Evolutionary conservation across 2,329 filamentous ascomycete species (phyloP).

Genomic region (Colletotrichum neosansevieriae): DNA sequence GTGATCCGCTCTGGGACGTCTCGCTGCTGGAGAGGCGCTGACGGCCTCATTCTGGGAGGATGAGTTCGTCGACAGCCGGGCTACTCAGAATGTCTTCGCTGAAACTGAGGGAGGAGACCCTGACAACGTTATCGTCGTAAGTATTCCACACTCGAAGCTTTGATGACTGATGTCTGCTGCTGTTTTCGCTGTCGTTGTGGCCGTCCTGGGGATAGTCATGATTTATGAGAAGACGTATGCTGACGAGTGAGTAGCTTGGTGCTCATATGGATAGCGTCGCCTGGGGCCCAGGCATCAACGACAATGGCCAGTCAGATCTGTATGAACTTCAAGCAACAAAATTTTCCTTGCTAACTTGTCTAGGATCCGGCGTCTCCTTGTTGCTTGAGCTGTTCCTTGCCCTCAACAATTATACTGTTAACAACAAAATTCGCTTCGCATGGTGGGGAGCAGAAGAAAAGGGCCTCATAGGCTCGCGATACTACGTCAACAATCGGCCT

Average conservation of each 20-base stretch:
- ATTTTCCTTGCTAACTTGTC: background rate
- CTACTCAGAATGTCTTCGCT: slow-evolving; percentile 59
- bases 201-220: no score
- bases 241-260: slow-evolving; percentile 46
- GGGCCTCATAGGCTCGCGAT: slow-evolving; percentile 51
- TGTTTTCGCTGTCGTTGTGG: fast-evolving
- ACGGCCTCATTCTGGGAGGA: slow-evolving; percentile 52
- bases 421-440: slow-evolving; percentile 54
- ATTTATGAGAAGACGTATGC: background rate
- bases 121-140: slow-evolving; percentile 53
- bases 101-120: slow-evolving; percentile 59
- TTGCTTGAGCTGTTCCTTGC: slow-evolving; percentile 56
- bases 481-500: slow-evolving; percentile 53
- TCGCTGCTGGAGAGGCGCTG: slow-evolving; percentile 50
- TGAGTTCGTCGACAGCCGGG: slow-evolving; percentile 51
- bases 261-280: slow-evolving; percentile 59
- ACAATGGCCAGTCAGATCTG: slow-evolving; percentile 50
- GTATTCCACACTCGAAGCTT: background rate
- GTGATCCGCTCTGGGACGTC: slow-evolving; percentile 46
- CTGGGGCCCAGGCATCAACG: slow-evolving; percentile 59
- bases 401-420: slow-evolving; percentile 51
- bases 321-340: fast-evolving
- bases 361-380: slow-evolving; percentile 52
- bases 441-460: slow-evolving; percentile 62
- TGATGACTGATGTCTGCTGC: no score